These are phyloP conservation scores for Nannochloris sp. DNA, from an alignment of 139 green algal genomes.

Conservation along the genomic window DNA sequence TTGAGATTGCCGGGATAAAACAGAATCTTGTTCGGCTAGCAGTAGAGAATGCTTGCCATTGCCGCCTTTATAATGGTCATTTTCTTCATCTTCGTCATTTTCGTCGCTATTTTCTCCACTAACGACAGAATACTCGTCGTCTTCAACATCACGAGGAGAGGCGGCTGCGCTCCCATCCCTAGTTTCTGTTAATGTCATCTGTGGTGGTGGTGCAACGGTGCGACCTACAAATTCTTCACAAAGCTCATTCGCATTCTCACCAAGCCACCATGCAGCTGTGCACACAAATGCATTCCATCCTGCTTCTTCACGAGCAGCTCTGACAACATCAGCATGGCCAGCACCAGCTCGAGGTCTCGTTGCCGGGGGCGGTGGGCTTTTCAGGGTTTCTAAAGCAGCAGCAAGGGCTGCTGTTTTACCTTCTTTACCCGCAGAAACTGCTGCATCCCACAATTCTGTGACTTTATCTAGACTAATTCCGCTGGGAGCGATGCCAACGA, in stretches of 20 bases:
- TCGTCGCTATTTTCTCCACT: background rate
- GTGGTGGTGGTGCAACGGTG: background rate
- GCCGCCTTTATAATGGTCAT: background rate
- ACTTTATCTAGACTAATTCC: constrained; percentile 37
- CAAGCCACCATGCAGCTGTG: constrained; percentile 63
- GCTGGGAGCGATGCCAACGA: constrained; percentile 37
- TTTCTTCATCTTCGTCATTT: background rate
- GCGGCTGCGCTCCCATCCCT: background rate
- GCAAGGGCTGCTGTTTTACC: constrained; percentile 28
- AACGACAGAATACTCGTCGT: background rate
- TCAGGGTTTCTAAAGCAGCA: constrained; percentile 31
- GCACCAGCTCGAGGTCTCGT: constrained; percentile 2
- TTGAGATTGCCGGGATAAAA: constrained; percentile 21
- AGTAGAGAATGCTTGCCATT: background rate
- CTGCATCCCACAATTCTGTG: constrained; percentile 31
- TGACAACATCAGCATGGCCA: constrained; percentile 3
- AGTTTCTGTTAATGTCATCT: background rate
- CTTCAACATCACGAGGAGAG: background rate
- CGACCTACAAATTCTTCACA: constrained; percentile 38
- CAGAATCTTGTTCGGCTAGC: background rate
- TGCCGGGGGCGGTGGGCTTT: constrained; percentile 24
- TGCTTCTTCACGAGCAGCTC: constrained; percentile 27
- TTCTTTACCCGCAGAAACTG: constrained; percentile 15
- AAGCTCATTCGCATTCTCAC: constrained; percentile 64
- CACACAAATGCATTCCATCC: constrained; percentile 45